Conservation (phyloP, 805 yeast species). For the Ogataea kodamae region DNA sequence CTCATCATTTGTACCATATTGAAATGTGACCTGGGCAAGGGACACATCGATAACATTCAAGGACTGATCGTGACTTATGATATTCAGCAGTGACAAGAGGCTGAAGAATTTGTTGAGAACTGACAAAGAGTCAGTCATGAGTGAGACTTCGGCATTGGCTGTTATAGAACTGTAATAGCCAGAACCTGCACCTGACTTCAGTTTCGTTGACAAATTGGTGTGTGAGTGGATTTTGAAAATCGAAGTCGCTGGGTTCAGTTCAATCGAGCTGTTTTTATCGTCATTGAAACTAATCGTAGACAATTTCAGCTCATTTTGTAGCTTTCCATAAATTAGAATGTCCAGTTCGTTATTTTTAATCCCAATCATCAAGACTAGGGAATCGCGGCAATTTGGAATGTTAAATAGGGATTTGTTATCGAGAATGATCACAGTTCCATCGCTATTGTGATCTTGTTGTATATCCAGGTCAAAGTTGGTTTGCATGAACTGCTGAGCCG, state of each 20-base stretch:
- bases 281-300: slow-evolving; percentile 28
- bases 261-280: slow-evolving; percentile 23
- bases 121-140: slow-evolving; percentile 25
- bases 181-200: slow-evolving; percentile 14
- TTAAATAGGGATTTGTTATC: slow-evolving; percentile 36
- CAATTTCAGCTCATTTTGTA: slow-evolving; percentile 24
- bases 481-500: slow-evolving; percentile 20
- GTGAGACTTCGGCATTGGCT: slow-evolving; percentile 13
- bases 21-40: slow-evolving; percentile 29
- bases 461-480: slow-evolving; percentile 29
- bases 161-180: slow-evolving; percentile 4
- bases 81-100: slow-evolving; percentile 28
- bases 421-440: slow-evolving; percentile 32
- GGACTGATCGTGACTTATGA: slow-evolving; percentile 27
- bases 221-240: slow-evolving; percentile 30
- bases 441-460: slow-evolving; percentile 22
- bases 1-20: slow-evolving; percentile 27
- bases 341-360: slow-evolving; percentile 28
- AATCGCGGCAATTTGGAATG: slow-evolving; percentile 35
- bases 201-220: slow-evolving; percentile 25
- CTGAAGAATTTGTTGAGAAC: slow-evolving; percentile 30
- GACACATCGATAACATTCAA: slow-evolving; percentile 29
- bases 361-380: slow-evolving; percentile 32
- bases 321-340: slow-evolving; percentile 35
- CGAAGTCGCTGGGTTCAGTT: slow-evolving; percentile 23